Percentiles rank a stretch among this genome's conserved stretches.
phyloP scores from a whole-genome alignment of 2,329 filamentous ascomycete species.

The Triangularia setosa region DNA sequence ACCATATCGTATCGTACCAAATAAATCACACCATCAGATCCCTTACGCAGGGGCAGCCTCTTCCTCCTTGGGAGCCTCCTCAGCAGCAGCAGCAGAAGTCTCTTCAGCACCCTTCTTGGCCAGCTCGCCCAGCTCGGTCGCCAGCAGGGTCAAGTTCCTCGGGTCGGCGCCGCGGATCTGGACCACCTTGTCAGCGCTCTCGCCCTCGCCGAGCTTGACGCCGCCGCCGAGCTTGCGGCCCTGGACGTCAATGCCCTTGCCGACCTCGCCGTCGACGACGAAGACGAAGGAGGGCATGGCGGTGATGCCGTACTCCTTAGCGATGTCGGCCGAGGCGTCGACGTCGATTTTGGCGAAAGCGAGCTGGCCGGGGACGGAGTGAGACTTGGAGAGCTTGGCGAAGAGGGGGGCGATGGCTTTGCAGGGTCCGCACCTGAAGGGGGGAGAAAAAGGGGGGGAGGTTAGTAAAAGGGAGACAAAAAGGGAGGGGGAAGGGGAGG shows the following conservation, averaged over 20 bases:
- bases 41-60: neutral
- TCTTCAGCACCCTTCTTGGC: constrained; percentile 17
- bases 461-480: neutral
- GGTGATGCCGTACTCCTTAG: constrained; percentile 44
- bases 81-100: neutral
- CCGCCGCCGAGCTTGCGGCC: constrained; percentile 23
- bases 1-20: neutral
- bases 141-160: constrained; percentile 18
- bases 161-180: constrained; percentile 36
- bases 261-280: constrained; percentile 46
- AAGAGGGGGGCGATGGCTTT: constrained; percentile 45
- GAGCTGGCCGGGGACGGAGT: constrained; percentile 36
- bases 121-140: constrained; percentile 20
- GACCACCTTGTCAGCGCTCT: constrained; percentile 19
- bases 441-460: neutral
- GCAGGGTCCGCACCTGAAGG: constrained; percentile 42
- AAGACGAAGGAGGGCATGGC: constrained; percentile 55
- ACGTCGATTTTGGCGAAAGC: constrained; percentile 56
- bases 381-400: constrained; percentile 39
- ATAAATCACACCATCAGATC: neutral
- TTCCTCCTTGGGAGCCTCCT: neutral
- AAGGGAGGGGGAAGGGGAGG: neutral
- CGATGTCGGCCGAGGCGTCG: constrained; percentile 47
- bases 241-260: constrained; percentile 28
- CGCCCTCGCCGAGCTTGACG: constrained; percentile 6